Evolutionary conservation across 1,139 yeast genomes (phyloP).

Genomic region (Suhomyces terraborum): DNA sequence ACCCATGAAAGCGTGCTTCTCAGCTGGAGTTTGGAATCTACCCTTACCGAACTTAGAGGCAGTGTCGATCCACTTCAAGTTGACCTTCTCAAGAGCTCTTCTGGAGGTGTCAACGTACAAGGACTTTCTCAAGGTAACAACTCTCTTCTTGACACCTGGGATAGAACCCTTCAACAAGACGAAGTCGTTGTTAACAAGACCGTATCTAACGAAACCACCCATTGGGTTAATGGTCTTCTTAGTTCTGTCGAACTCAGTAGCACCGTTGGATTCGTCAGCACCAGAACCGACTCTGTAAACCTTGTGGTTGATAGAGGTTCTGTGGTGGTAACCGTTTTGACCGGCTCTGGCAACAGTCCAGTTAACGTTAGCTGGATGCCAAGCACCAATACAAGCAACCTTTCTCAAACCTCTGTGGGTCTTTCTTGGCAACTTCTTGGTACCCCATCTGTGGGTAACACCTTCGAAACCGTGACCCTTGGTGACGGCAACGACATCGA

Average conservation of each 20-base stretch:
- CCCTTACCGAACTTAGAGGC: conserved; percentile 99
- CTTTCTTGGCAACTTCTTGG: conserved; percentile 99
- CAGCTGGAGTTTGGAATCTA: conserved; percentile 99
- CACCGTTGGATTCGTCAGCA: conserved; percentile 90
- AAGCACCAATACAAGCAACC: conserved; percentile 99
- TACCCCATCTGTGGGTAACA: conserved; percentile 99
- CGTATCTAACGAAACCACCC: conserved; percentile 99
- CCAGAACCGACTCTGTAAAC: conserved; percentile 98
- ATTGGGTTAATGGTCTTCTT: conserved; percentile 98
- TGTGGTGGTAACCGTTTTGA: conserved; percentile 99
- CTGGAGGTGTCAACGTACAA: conserved; percentile 97
- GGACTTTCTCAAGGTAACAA: conserved; percentile 97
- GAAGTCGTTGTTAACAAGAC: conserved; percentile 96
- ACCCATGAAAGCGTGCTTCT: conserved; percentile 99
- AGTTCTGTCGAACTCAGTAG: conserved; percentile 99
- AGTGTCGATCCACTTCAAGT: conserved; percentile 99
- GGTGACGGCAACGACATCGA: conserved; percentile 98
- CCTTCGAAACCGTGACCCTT: conserved; percentile 99
- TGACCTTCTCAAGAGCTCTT: conserved; percentile 94
- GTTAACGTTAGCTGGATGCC: conserved; percentile 99
- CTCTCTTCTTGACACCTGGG: conserved; percentile 99
- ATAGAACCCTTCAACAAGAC: conserved; percentile 97
- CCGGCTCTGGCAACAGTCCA: conserved; percentile 99
- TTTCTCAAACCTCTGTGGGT: conserved; percentile 99
- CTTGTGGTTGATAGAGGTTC: conserved; percentile 99